These are phyloP conservation scores for Boletus barrowsii DNA, from an alignment of 768 basidiomycete species.

Conservation along the genomic window DNA sequence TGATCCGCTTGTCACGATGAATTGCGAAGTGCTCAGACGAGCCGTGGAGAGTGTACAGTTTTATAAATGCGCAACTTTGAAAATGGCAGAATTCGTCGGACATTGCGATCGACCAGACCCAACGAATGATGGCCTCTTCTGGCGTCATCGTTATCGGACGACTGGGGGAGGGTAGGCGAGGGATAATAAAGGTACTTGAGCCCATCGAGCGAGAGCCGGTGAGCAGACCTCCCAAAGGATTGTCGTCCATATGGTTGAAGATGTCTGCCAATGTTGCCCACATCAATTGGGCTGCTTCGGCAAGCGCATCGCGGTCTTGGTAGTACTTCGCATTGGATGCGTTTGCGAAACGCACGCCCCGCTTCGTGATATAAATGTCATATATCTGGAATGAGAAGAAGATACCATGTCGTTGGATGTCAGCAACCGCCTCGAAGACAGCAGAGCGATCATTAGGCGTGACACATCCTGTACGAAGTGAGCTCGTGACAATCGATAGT, in stretches of 20 bases:
- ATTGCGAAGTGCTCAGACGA: background rate
- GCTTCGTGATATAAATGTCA: slow-evolving; percentile 30
- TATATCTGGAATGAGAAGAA: slow-evolving; percentile 13
- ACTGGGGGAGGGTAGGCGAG: slow-evolving; percentile 25
- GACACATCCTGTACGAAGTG: slow-evolving; percentile 17
- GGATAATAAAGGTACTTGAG: slow-evolving; percentile 20
- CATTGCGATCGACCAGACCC: slow-evolving; percentile 20
- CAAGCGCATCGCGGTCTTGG: slow-evolving; percentile 25
- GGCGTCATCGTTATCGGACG: slow-evolving; percentile 15
- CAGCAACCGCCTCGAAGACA: slow-evolving; percentile 29
- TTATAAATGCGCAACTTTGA: background rate
- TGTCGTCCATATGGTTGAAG: slow-evolving; percentile 15
- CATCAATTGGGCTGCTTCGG: slow-evolving; percentile 12
- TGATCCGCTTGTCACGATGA: slow-evolving; percentile 9
- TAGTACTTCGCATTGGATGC: slow-evolving; percentile 18
- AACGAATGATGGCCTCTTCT: slow-evolving; percentile 20
- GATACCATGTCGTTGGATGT: slow-evolving; percentile 31
- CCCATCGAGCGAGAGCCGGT: slow-evolving; percentile 1
- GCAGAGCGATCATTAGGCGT: slow-evolving; percentile 25
- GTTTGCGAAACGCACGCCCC: slow-evolving; percentile 28
- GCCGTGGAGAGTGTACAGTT: background rate
- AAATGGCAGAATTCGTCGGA: slow-evolving; percentile 8
- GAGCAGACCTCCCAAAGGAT: background rate
- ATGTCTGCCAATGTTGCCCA: slow-evolving; percentile 21
- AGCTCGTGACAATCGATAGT: background rate